Percentiles rank a stretch among this genome's conserved stretches.
These are phyloP conservation scores for Sphagnum fallax DNA, from an alignment of 228 moss, liverwort and hornwort genomes.

Conservation along the genomic window DNA sequence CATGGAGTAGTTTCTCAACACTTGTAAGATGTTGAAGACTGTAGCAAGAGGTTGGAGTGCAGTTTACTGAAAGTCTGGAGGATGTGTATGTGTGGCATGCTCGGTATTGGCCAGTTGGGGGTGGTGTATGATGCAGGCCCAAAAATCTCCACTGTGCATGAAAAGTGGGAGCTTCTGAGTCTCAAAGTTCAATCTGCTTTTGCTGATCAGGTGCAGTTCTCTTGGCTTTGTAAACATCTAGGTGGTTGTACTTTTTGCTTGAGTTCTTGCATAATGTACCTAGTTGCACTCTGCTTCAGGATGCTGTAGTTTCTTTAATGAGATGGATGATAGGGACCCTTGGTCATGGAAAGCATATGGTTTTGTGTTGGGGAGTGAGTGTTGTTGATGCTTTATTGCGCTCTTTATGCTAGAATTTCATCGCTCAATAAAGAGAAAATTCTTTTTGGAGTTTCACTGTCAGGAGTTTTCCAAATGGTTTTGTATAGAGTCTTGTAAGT, in stretches of 20 bases:
- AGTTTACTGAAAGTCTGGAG: not conserved
- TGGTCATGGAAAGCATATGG: not conserved
- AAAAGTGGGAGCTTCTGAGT: slow-evolving; percentile 73
- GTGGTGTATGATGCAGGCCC: slow-evolving; percentile 37
- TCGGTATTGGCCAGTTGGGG: slow-evolving; percentile 57
- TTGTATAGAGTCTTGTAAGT: too few relatives aligned
- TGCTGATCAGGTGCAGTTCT: slow-evolving; percentile 66
- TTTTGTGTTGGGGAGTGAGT: not conserved
- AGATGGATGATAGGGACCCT: not conserved
- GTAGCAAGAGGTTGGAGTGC: not conserved
- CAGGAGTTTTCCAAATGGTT: too few relatives aligned
- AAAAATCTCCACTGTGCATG: slow-evolving; percentile 47
- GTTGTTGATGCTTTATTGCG: not conserved
- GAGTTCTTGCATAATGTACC: not conserved
- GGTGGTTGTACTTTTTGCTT: not conserved
- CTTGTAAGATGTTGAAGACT: too few relatives aligned
- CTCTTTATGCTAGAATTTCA: not conserved
- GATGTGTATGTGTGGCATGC: not conserved
- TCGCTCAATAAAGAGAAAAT: too few relatives aligned
- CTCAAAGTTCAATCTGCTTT: slow-evolving; percentile 61
- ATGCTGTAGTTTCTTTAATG: not conserved
- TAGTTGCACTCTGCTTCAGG: not conserved
- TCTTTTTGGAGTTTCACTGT: too few relatives aligned
- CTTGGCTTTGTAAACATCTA: not conserved
- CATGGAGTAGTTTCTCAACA: too few relatives aligned